phyloP scores from a whole-genome alignment of 75 land plant species.

The Chamaecyparis obtusa region DNA sequence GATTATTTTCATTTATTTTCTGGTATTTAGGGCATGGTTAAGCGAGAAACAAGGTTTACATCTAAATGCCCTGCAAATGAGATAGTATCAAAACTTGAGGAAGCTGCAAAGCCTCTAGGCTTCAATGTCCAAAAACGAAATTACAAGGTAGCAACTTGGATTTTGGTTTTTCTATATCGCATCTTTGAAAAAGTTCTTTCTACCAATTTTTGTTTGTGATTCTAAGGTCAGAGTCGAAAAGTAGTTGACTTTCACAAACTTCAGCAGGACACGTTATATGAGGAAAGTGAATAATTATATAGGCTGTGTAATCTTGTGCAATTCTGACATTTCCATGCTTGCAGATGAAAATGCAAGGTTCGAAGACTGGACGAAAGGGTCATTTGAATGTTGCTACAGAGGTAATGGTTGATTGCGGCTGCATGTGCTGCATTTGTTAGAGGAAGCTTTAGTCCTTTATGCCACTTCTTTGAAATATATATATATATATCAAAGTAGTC shows the following conservation, averaged over 20 bases:
- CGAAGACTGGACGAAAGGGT: slow-evolving; percentile 74
- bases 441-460: neutral
- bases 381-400: slow-evolving; percentile 70
- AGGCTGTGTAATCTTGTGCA: neutral
- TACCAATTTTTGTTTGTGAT: no score
- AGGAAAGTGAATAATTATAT: slow-evolving; percentile 3
- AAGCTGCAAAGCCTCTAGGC: slow-evolving; percentile 78
- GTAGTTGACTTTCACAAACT: neutral
- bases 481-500: neutral
- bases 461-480: neutral
- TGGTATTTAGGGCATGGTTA: slow-evolving; percentile 20
- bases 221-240: neutral
- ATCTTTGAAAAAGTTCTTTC: neutral
- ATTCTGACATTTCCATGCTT: neutral
- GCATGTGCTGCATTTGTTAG: neutral
- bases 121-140: slow-evolving; percentile 61
- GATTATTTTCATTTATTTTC: neutral
- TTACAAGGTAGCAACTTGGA: slow-evolving; percentile 48
- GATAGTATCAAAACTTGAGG: slow-evolving; percentile 72
- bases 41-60: slow-evolving; percentile 77
- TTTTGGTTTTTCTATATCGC: neutral
- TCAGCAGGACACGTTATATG: neutral
- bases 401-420: slow-evolving; percentile 27
- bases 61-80: slow-evolving; percentile 67
- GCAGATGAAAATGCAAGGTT: slow-evolving; percentile 77